phyloP scores from a whole-genome alignment of 202 grass and related monocot species.

The Setaria viridis region DNA sequence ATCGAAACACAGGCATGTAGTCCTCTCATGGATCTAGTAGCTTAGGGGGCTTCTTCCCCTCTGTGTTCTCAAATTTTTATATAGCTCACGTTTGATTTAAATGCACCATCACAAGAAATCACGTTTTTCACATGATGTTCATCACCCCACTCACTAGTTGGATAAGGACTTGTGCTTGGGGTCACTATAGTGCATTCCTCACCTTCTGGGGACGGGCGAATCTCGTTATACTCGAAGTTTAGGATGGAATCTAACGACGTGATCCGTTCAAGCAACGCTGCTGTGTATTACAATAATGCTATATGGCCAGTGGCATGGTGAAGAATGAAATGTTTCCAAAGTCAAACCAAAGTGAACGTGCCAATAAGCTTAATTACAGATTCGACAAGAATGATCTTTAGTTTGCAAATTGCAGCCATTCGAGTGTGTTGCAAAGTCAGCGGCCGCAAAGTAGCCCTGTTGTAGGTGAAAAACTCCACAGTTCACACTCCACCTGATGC shows the following conservation, averaged over 20 bases:
- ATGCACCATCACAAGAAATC: neutral
- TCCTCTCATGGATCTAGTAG: no score
- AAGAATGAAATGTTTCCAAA: neutral
- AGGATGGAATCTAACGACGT: no score
- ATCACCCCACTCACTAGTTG: neutral
- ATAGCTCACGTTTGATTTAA: neutral
- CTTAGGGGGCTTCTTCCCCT: no score
- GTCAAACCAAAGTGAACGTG: neutral
- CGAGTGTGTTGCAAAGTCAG: neutral
- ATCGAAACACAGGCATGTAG: no score
- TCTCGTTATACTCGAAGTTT: no score
- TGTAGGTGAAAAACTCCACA: constrained; percentile 3
- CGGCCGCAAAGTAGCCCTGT: neutral
- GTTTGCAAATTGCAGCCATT: neutral
- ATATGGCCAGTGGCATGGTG: neutral
- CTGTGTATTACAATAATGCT: neutral
- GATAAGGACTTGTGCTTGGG: neutral
- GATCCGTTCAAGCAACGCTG: neutral
- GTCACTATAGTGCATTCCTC: neutral
- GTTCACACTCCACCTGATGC: neutral
- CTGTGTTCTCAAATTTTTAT: no score
- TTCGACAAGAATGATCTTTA: neutral
- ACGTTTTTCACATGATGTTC: neutral
- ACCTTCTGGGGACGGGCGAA: neutral
- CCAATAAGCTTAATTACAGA: neutral